Evolutionary conservation across 2,329 filamentous ascomycete genomes (phyloP), one percentile per base, ranked within the genome.

Genomic region (Whalleya microplaca): DNA sequence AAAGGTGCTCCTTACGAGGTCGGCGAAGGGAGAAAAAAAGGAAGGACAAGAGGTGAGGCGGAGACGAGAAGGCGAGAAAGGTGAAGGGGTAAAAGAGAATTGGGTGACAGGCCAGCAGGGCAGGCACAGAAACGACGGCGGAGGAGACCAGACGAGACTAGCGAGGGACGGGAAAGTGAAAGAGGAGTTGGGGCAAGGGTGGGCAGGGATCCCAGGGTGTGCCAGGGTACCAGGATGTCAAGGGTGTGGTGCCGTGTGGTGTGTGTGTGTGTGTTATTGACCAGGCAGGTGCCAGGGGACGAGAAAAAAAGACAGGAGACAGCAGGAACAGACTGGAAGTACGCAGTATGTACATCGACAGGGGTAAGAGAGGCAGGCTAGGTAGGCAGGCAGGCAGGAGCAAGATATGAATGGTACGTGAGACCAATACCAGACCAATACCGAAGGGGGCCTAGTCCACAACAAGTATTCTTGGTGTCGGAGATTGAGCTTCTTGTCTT

Each of bases 1-100:
- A 65, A 67, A 66, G 62, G 66, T 62, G 51, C 62, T 66, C 68
- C 69, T 71, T 63, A 68, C 66, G 67, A 66, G 62, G 66, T 69
- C 69, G 66, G 68, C 69, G 61, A 66, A 66, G 23, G 59, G 60
- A 59, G 64, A 66, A 63, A 66, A 59, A 66, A 68, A 59, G 53
- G 68, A 71, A 59, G 63, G 69, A 69, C 58, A 56, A 66, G 62
- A 66, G 67, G 69, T 68, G 62, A 67, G 59, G 64, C 65, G 62
- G 59, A 63, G 66, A 63, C 58, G 63, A 27, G 58, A 68, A 65
- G 59, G 62, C 53, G 59, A 63, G 51, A 52, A n/a, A 59, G 61
- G 55, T 60, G 64, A 66, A 68, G 64, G 66, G 60, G 64, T 66
- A 70, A 69, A 70, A 66, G 67, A 68, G 59, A 64, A 65, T 37